Base-by-base conservation (phyloP, 164 flowering plant genomes). In the Hamamelis virginiana region DNA sequence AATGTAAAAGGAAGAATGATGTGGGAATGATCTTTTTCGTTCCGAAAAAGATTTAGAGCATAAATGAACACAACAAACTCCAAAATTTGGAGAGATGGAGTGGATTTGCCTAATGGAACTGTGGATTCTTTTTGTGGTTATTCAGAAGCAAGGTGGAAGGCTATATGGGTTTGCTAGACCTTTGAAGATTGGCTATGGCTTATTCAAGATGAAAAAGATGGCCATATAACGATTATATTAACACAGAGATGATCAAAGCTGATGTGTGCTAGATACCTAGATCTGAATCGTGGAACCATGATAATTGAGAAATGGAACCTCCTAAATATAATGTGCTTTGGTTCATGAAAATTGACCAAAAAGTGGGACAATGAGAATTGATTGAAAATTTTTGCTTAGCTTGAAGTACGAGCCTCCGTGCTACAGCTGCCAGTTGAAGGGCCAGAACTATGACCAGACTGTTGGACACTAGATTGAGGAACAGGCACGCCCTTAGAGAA, bases 401-500 rank as follows among this genome's bases (percentile, higher is more conserved):
- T 79, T 69, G 83, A 77, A 66, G 77, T 58, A 50, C 9, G 82
- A 66, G 64, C 65, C 71, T 78, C 85, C 15, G 73, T 21, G 65
- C 76, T 70, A 66, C 68, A 78, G 72, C 77, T 73, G 63, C 75
- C 70, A 62, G 70, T 71, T 59, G 86, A 75, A 64, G 88, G 70
- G 43, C 70, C 70, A 53, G 90, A 78, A 60, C 75, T 69, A 76
- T 77, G 87, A 58, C 82, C 66, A 25, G 85, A 65, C 21, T 64
- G 78, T 69, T 83, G 88, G 46, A 61, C 67, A 67, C 70, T 66
- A 38, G 84, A 75, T 52, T 72, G 85, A 75, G 85, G 65, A 68
- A 64, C 62, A 33, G 83, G 1, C 23, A 83, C 87, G 69, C 85
- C 70, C 72, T 71, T 81, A 0, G 95, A 84, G 57, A 83, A 78